phyloP scores from a whole-genome alignment of 441 rosid species.

The Raphanus hybrid region DNA sequence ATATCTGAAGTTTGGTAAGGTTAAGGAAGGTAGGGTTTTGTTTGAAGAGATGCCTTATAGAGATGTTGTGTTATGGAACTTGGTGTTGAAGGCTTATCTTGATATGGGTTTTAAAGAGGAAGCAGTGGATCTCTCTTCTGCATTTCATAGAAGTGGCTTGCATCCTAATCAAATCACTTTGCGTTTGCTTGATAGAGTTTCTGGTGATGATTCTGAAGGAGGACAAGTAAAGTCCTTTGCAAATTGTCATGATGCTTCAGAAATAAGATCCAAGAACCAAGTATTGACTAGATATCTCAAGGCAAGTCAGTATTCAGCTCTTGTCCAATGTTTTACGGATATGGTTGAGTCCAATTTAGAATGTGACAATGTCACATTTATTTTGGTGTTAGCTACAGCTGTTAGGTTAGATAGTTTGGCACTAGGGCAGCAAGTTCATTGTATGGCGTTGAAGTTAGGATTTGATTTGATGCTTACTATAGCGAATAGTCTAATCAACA shows the following conservation, averaged over 20 bases:
- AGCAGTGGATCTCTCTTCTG: conserved; percentile 35
- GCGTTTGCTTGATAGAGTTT: conserved; percentile 30
- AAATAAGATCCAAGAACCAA: conserved; percentile 40
- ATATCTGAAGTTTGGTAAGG: conserved; percentile 45
- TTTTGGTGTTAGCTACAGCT: conserved; percentile 46
- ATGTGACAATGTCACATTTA: conserved; percentile 48
- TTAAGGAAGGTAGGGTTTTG: conserved; percentile 46
- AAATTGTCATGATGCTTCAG: conserved; percentile 27
- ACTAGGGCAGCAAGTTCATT: conserved; percentile 49
- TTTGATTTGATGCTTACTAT: conserved; percentile 42
- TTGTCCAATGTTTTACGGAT: conserved; percentile 40
- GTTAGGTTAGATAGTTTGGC: conserved; percentile 38
- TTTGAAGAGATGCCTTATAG: conserved; percentile 45
- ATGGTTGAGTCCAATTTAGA: conserved; percentile 44
- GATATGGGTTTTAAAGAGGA: conserved; percentile 42
- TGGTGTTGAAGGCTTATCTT: conserved; percentile 48
- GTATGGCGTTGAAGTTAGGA: conserved; percentile 48
- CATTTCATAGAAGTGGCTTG: conserved; percentile 41
- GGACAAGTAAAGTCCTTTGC: conserved; percentile 25
- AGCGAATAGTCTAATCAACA: conserved; percentile 48
- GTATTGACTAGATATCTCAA: conserved; percentile 37
- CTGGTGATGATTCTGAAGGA: conserved; percentile 31
- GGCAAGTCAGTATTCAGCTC: conserved; percentile 37
- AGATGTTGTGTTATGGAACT: conserved; percentile 54
- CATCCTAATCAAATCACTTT: conserved; percentile 41